phyloP scores from a whole-genome alignment of 2,329 filamentous ascomycete species.

The Conoideocrella luteorostrata region DNA sequence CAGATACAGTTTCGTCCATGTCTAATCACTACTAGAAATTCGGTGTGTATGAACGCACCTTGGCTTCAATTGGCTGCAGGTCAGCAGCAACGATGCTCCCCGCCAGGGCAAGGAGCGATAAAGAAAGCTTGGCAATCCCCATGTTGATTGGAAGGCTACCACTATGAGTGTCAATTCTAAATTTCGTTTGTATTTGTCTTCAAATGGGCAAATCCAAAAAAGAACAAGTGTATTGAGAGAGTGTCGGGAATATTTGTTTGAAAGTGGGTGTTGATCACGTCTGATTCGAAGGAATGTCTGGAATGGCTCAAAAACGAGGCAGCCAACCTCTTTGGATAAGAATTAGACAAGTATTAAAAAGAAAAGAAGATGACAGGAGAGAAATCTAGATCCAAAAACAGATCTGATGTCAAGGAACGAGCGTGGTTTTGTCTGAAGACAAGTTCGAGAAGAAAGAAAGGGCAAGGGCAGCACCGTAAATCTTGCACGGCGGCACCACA shows the following conservation, averaged over 20 bases:
- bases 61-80: constrained; percentile 58
- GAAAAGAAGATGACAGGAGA: not conserved
- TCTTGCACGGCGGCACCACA: no score
- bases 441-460: not conserved
- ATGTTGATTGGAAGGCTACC: constrained; percentile 18
- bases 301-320: constrained; percentile 9
- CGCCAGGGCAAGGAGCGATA: constrained; percentile 33
- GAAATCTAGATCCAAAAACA: not conserved
- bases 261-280: not conserved
- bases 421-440: constrained; percentile 5
- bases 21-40: no score
- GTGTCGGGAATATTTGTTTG: constrained; percentile 2
- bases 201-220: not conserved
- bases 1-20: not conserved
- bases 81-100: constrained; percentile 36
- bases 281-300: constrained; percentile 10
- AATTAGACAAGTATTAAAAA: constrained; percentile 3
- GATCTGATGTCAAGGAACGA: not conserved
- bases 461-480: not conserved
- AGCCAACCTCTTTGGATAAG: constrained; percentile 9
- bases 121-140: constrained; percentile 25
- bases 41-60: constrained; percentile 42
- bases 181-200: not conserved
- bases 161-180: not conserved
- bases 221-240: constrained; percentile 4